A percentile compares a stretch with the other conserved stretches of the same genome.
Conservation (phyloP, 805 yeast species). For the Sungouiozyma ichnusensis region DNA sequence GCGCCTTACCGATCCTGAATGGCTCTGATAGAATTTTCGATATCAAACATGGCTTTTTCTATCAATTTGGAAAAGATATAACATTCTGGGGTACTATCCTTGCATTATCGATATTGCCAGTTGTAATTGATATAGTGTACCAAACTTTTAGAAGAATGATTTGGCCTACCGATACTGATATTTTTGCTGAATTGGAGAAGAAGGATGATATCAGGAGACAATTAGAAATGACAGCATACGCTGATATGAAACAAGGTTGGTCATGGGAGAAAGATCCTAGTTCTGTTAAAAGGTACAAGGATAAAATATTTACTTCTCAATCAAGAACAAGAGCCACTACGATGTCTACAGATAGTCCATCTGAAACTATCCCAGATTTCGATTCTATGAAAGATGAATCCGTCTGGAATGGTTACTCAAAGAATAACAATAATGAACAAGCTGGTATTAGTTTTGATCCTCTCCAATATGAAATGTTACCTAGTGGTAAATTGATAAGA, state of each 20-base stretch:
- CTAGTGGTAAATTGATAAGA: constrained; percentile 60
- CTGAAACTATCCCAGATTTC: background rate
- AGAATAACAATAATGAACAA: background rate
- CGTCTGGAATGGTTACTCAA: background rate
- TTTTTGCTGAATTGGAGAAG: constrained; percentile 68
- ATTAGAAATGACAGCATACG: constrained; percentile 63
- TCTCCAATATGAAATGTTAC: constrained; percentile 46
- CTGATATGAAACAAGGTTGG: constrained; percentile 75
- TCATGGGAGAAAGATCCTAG: constrained; percentile 44
- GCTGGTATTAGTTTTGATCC: constrained; percentile 11
- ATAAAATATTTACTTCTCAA: constrained; percentile 8
- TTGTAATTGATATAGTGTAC: constrained; percentile 54
- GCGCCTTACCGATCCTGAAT: constrained; percentile 63
- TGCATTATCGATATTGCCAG: constrained; percentile 45
- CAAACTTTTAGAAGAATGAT: constrained; percentile 47
- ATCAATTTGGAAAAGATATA: constrained; percentile 68
- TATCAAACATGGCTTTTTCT: constrained; percentile 56
- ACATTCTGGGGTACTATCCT: constrained; percentile 79
- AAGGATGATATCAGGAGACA: constrained; percentile 53
- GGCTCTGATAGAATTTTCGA: constrained; percentile 46
- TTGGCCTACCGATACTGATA: constrained; percentile 64
- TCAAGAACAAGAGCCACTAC: constrained; percentile 7
- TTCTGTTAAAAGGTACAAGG: constrained; percentile 21
- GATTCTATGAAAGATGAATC: background rate
- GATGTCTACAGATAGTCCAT: constrained; percentile 2